Conservation (phyloP, 2,329 filamentous ascomycete species). For the Stemphylium beticola region DNA sequence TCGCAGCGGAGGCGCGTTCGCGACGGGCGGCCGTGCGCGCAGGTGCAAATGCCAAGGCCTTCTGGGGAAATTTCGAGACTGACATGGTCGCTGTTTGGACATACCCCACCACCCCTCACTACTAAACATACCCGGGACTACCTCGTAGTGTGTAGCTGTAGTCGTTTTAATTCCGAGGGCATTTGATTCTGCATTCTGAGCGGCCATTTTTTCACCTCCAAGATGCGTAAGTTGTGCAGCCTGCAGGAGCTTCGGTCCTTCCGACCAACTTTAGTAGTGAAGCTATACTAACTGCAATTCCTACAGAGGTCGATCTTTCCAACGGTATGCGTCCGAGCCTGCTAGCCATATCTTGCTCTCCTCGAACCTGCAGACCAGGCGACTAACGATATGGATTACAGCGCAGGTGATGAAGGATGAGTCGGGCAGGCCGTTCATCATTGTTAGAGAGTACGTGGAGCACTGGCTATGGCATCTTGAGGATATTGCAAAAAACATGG, state of each 20-base stretch:
- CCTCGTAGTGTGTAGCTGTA: conserved; percentile 5
- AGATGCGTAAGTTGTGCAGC: conserved; percentile 48
- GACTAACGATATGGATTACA: conserved; percentile 44
- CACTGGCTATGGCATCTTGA: not conserved
- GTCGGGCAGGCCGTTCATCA: conserved; percentile 94
- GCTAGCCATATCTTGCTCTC: not conserved
- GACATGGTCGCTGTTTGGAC: conserved; percentile 23
- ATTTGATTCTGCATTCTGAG: conserved; percentile 10
- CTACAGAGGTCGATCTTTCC: conserved; percentile 77
- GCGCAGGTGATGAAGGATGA: conserved; percentile 92
- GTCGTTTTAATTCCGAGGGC: conserved; percentile 1
- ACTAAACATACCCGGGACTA: conserved; percentile 13
- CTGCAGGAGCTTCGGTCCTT: conserved; percentile 20
- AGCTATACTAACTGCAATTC: conserved; percentile 32
- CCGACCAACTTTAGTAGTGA: not conserved
- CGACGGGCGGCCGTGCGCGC: conserved; percentile 20
- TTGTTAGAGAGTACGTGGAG: conserved; percentile 86
- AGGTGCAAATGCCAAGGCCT: conserved; percentile 24
- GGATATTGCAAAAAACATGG: not conserved
- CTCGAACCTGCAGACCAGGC: conserved; percentile 14
- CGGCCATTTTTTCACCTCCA: conserved; percentile 35
- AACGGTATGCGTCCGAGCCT: conserved; percentile 66
- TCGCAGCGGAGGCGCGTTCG: conserved; percentile 20
- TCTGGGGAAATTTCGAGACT: conserved; percentile 37
- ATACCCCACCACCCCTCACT: conserved; percentile 39